Percentiles rank a stretch among this genome's conserved stretches.
phyloP scores from a whole-genome alignment of 257 asterid genomes.

The Mentha longifolia region DNA sequence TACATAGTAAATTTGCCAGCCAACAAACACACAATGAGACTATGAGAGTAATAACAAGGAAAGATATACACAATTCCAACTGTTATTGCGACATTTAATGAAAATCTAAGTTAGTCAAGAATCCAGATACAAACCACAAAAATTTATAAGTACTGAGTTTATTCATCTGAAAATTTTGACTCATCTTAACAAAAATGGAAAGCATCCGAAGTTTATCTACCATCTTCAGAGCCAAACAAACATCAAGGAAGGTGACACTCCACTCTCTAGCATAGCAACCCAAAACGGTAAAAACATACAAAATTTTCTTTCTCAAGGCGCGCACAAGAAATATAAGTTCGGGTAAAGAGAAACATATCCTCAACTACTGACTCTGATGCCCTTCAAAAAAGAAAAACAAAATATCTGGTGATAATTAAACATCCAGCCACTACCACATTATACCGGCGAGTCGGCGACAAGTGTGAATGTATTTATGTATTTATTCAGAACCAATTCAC shows the following conservation, averaged over 20 bases:
- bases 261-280: no score
- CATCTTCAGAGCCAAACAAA: not conserved
- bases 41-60: no score
- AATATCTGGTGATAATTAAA: not conserved
- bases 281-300: no score
- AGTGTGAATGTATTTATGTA: not conserved
- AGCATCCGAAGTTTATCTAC: not conserved
- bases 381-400: not conserved
- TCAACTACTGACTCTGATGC: not conserved
- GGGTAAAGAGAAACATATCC: not conserved
- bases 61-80: not conserved
- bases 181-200: not conserved
- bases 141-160: not conserved
- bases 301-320: no score
- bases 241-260: no score
- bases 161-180: not conserved
- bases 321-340: not conserved
- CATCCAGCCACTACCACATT: not conserved
- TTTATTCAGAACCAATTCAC: constrained; percentile 8
- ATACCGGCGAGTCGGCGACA: not conserved
- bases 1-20: not conserved
- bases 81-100: not conserved
- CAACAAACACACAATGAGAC: not conserved
- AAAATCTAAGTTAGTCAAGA: not conserved
- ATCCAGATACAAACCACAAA: not conserved